Evolutionary conservation across 305 asterid species (phyloP), one percentile per base, ranked within the genome.

Genomic region (Euphrasia arctica): DNA sequence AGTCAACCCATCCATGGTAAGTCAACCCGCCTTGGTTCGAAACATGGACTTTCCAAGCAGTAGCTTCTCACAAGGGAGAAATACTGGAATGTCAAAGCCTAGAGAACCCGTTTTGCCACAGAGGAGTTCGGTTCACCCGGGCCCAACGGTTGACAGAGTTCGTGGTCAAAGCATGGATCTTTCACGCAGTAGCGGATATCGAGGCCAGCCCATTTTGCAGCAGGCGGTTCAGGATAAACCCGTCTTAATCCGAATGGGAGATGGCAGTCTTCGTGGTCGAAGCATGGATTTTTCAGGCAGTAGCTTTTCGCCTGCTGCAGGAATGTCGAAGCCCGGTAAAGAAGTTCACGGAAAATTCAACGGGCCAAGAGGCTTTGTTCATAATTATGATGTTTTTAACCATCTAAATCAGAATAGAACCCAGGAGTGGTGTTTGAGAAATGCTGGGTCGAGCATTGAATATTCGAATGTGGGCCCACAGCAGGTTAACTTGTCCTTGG

Each of bases 341-440:
- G 51, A 39, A 39, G 45, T 39, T 39, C 3, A 8, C 11, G 0
- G 81, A 1, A 1, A 83, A 74, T 14, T 64, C 28, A 83, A 83
- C 65, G 80, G 69, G 36, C 70, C 85, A 0, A 73, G 79, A 59
- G 80, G 77, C 4, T 80, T 77, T 69, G 57, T 71, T 70, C 79
- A 83, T 4, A 77, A 68, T 58, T 81, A 84, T 60, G 91, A 80
- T 50, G 65, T 77, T 36, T 73, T 77, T 27, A 70, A 60, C 12
- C 83, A 80, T 34, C 54, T 74, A 32, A 80, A 80, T 67, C 90
- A 73, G 56, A 78, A 73, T 41, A 72, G 86, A 72, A 8, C 75
- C 4, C 79, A 72, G 11, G 86, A 80, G 31, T 84, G 90, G 95
- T 78, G 75, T 43, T 43, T 77, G 77, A 95, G 68, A 65, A 81